phyloP scores from a whole-genome alignment of 23 red algal genomes.

The Gracilaria caudata region DNA sequence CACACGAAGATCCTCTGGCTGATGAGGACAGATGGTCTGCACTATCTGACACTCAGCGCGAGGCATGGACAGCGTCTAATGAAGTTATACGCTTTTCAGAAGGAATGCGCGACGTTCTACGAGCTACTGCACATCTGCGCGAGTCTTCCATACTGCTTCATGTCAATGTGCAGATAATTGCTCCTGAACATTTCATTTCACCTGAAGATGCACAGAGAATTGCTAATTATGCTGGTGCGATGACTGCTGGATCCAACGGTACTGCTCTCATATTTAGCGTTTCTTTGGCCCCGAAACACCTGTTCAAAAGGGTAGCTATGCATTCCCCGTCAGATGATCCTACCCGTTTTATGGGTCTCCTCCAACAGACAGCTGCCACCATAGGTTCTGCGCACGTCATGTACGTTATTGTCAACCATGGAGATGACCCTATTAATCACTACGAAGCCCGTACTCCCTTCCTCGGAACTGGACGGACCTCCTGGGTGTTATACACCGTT shows the following conservation, averaged over 20 bases:
- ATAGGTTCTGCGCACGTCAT: constrained; percentile 19
- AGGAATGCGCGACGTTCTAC: constrained; percentile 15
- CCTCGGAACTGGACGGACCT: constrained; percentile 16
- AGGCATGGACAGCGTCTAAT: constrained; percentile 52
- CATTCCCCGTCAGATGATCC: constrained; percentile 36
- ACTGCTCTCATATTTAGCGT: constrained; percentile 40
- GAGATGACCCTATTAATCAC: constrained; percentile 25
- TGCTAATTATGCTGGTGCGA: constrained; percentile 2
- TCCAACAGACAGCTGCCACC: constrained; percentile 37
- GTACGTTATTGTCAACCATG: constrained; percentile 41
- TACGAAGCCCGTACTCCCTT: constrained; percentile 11
- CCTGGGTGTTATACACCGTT: constrained; percentile 42
- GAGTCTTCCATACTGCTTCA: constrained; percentile 13
- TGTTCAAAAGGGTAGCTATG: constrained; percentile 27
- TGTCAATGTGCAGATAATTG: constrained; percentile 45
- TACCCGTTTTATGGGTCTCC: constrained; percentile 14
- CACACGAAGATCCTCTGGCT: constrained; percentile 41
- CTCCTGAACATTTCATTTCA: constrained; percentile 30
- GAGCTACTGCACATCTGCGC: constrained; percentile 13
- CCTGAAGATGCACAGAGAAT: not conserved
- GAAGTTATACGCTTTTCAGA: constrained; percentile 28
- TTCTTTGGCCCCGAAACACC: constrained; percentile 36
- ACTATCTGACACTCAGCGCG: constrained; percentile 49
- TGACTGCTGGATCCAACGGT: constrained; percentile 39
- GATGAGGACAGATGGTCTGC: constrained; percentile 55